These are phyloP conservation scores for Asterophora lycoperdoides DNA, from an alignment of 768 basidiomycete species.

Conservation along the genomic window DNA sequence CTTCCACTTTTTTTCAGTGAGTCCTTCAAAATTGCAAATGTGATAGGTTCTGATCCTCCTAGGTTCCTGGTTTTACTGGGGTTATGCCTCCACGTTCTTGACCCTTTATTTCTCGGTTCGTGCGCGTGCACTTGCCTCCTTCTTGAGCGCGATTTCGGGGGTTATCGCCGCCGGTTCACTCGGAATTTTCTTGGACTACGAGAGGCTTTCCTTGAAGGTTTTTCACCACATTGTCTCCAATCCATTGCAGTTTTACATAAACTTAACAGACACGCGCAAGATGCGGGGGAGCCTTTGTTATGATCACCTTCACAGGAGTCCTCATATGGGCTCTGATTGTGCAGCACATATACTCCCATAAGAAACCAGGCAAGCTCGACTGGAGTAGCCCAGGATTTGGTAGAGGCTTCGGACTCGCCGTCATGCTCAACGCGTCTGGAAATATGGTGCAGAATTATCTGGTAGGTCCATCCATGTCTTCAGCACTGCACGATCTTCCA, in stretches of 20 bases:
- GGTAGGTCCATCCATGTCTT: constrained; percentile 1
- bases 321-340: constrained; percentile 18
- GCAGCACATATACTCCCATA: constrained; percentile 13
- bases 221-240: neutral
- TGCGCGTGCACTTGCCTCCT: constrained; percentile 17
- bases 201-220: constrained; percentile 10
- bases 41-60: neutral
- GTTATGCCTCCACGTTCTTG: constrained; percentile 18
- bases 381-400: constrained; percentile 18
- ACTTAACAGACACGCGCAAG: constrained; percentile 9
- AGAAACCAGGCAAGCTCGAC: constrained; percentile 18
- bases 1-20: constrained; percentile 17
- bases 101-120: constrained; percentile 17
- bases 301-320: constrained; percentile 13
- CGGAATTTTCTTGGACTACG: constrained; percentile 16
- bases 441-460: constrained; percentile 19
- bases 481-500: neutral
- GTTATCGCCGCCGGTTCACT: constrained; percentile 13
- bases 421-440: constrained; percentile 16
- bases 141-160: constrained; percentile 16
- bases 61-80: constrained; percentile 22
- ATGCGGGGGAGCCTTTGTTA: constrained; percentile 15
- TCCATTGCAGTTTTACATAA: neutral
- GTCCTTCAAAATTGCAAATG: neutral
- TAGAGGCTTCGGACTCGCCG: constrained; percentile 15